Conservation (phyloP, 306 rosid genomes). For the Casuarina cunninghamiana region DNA sequence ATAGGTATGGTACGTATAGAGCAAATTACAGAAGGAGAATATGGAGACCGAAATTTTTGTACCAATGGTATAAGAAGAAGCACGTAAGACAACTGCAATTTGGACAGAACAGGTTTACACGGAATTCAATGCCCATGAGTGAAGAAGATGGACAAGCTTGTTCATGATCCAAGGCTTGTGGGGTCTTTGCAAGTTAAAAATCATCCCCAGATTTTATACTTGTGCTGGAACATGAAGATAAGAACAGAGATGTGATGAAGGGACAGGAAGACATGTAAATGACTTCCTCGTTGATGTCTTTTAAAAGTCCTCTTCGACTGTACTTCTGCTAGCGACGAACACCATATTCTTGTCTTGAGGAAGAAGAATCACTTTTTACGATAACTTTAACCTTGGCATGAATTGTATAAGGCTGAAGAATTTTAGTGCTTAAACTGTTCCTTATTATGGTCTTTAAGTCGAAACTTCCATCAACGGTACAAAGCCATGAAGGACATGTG, state of each 20-base stretch:
- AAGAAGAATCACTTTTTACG: no score
- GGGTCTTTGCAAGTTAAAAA: neutral
- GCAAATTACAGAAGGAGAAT: neutral
- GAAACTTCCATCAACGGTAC: neutral
- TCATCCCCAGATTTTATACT: no score
- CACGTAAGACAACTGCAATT: neutral
- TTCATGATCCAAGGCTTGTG: neutral
- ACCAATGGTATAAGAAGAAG: neutral
- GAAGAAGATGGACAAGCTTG: neutral
- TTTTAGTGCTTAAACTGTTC: neutral
- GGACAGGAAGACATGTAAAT: neutral
- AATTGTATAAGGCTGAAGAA: neutral
- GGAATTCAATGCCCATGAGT: neutral
- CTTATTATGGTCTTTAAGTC: neutral
- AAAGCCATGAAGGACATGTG: neutral
- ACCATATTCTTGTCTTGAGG: no score
- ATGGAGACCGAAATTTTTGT: neutral
- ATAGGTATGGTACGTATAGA: neutral
- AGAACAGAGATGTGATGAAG: neutral
- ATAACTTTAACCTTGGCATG: neutral
- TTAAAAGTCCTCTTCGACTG: no score
- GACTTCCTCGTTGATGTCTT: neutral
- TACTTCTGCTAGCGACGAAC: no score
- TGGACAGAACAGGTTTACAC: neutral
- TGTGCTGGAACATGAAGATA: neutral